Conservation (phyloP, 768 basidiomycete species). For the Kondoa subrosea region DNA sequence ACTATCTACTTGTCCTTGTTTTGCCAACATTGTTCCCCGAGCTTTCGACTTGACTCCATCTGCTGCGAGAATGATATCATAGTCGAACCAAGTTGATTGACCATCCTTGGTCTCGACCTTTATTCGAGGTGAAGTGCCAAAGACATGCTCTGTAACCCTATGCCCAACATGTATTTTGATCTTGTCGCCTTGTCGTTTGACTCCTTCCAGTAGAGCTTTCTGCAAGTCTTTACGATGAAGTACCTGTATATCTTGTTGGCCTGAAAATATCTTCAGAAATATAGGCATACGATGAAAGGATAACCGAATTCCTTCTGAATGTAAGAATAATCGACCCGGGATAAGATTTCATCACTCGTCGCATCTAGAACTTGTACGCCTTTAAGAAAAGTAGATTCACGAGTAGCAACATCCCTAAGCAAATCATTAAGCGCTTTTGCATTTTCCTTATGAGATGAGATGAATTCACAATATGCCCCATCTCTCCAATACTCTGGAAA, state of each 20-base stretch:
- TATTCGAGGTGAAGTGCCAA: constrained; percentile 26
- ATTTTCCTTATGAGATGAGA: no score
- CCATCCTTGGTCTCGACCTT: constrained; percentile 14
- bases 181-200: constrained; percentile 24
- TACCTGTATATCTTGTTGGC: constrained; percentile 20
- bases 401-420: constrained; percentile 27
- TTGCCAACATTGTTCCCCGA: constrained; percentile 31
- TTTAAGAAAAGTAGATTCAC: constrained; percentile 30
- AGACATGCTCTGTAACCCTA: constrained; percentile 29
- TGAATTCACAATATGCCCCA: constrained; percentile 32
- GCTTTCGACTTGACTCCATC: constrained; percentile 35
- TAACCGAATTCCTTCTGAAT: constrained; percentile 30
- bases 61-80: constrained; percentile 34
- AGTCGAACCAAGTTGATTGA: constrained; percentile 27
- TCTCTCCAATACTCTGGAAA: constrained; percentile 30
- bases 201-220: constrained; percentile 30
- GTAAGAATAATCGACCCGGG: constrained; percentile 29
- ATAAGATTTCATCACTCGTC: constrained; percentile 30
- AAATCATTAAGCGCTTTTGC: no score
- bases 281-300: constrained; percentile 25
- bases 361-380: constrained; percentile 29
- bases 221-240: constrained; percentile 33
- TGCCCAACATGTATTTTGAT: constrained; percentile 30
- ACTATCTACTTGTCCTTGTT: constrained; percentile 23
- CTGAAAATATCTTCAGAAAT: background rate